Percentiles rank a stretch among this genome's conserved stretches.
These are phyloP conservation scores for Boletus patriciae DNA, from an alignment of 768 basidiomycete species.

Conservation along the genomic window DNA sequence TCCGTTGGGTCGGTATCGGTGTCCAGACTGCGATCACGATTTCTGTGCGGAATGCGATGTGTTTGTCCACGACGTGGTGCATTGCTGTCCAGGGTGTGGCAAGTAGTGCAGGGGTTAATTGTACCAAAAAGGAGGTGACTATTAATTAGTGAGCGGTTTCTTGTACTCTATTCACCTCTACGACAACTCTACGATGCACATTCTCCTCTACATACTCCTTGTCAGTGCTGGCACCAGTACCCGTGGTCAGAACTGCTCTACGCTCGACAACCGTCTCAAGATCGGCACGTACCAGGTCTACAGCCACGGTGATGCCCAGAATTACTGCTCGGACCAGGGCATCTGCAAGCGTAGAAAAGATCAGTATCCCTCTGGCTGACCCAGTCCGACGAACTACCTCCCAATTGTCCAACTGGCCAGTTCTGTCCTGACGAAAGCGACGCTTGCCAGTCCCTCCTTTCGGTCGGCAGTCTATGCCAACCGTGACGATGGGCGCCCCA, in stretches of 20 bases:
- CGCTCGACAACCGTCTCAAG: conserved; percentile 64
- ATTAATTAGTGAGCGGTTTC: neutral
- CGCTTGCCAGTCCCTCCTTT: conserved; percentile 66
- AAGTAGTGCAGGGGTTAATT: conserved; percentile 35
- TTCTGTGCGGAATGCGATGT: conserved; percentile 97
- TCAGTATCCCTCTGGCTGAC: conserved; percentile 74
- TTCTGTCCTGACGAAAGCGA: conserved; percentile 89
- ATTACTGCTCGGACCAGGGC: conserved; percentile 58
- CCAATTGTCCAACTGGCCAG: conserved; percentile 55
- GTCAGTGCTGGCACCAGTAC: conserved; percentile 49
- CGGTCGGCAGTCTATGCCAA: no score
- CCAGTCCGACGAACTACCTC: conserved; percentile 48
- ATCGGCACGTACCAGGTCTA: conserved; percentile 77
- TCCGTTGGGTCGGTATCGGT: conserved; percentile 83
- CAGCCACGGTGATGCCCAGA: conserved; percentile 71
- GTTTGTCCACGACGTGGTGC: conserved; percentile 92
- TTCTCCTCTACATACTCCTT: conserved; percentile 48
- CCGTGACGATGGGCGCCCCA: no score
- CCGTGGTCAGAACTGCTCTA: conserved; percentile 49
- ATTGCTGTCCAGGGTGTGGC: conserved; percentile 90
- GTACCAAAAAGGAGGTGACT: neutral
- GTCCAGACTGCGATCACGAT: conserved; percentile 80
- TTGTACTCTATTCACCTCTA: no score
- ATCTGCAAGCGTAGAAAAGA: conserved; percentile 69
- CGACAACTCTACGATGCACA: neutral